phyloP scores from a whole-genome alignment of 2,329 filamentous ascomycete species.

The Epichloe sibirici region DNA sequence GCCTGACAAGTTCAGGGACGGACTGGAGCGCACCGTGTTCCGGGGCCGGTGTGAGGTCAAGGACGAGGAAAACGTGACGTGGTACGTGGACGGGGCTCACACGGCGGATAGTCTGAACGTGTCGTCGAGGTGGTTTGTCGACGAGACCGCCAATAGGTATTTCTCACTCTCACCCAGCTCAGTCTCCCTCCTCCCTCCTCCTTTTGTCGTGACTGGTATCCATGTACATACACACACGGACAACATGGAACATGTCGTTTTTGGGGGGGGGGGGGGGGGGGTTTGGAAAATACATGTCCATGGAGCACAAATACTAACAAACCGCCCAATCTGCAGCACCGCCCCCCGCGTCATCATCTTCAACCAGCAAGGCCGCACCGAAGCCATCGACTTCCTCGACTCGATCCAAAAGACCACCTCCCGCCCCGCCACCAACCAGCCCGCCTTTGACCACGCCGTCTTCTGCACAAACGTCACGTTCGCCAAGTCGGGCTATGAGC shows the following conservation, averaged over 20 bases:
- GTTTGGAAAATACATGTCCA: too few species aligned
- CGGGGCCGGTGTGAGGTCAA: constrained; percentile 65
- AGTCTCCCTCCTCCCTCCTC: not conserved
- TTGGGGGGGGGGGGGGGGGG: too few species aligned
- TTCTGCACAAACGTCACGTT: constrained; percentile 70
- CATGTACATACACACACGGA: not conserved
- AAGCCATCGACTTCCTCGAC: constrained; percentile 41
- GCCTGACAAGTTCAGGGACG: constrained; percentile 49
- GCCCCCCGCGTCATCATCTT: constrained; percentile 57
- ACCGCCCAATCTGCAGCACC: constrained; percentile 10
- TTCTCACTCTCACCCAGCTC: not conserved
- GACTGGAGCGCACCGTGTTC: constrained; percentile 63
- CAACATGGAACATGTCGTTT: too few species aligned
- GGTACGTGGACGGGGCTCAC: constrained; percentile 91
- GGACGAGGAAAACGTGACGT: constrained; percentile 45
- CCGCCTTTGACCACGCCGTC: constrained; percentile 57
- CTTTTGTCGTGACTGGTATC: not conserved
- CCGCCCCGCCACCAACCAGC: constrained; percentile 14
- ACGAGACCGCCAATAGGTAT: constrained; percentile 27
- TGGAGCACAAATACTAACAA: not conserved
- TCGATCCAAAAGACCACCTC: constrained; percentile 28
- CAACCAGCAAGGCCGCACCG: constrained; percentile 61
- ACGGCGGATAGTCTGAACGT: constrained; percentile 80
- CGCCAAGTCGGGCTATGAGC: constrained; percentile 37
- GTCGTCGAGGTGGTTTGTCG: constrained; percentile 70